A percentile compares a stretch with the other conserved stretches of the same genome.
These are phyloP conservation scores for Takashimella koratensis DNA, from an alignment of 1,284 basidiomycete genomes.

Conservation along the genomic window DNA sequence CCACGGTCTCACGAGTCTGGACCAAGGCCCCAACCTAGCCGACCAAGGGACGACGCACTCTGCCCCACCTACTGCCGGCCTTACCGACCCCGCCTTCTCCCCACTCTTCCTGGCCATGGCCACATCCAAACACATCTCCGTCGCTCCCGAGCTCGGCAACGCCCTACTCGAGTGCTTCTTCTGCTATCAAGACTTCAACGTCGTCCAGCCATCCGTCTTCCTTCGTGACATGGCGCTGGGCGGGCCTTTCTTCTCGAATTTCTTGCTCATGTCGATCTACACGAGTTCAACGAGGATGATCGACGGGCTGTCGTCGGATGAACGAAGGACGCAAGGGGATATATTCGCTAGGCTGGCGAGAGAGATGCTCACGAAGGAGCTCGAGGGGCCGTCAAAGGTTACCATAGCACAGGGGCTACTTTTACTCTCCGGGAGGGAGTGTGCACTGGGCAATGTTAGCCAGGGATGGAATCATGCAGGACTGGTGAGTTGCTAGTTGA, in stretches of 20 bases:
- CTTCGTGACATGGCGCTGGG: conserved; percentile 12
- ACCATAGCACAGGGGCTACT: conserved; percentile 6
- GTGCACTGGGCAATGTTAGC: conserved; percentile 7
- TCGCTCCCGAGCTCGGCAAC: conserved; percentile 13
- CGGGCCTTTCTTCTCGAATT: conserved; percentile 8
- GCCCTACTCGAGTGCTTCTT: conserved; percentile 7
- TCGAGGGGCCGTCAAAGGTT: conserved; percentile 9
- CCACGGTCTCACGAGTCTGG: conserved; percentile 5
- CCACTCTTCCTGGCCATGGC: conserved; percentile 13
- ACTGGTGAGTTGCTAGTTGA: background rate
- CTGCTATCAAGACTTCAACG: conserved; percentile 10
- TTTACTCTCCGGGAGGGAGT: conserved; percentile 7
- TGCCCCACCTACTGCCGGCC: background rate
- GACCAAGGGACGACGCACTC: background rate
- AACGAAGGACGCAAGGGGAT: conserved; percentile 5
- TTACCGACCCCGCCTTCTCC: conserved; percentile 7
- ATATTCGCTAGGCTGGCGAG: conserved; percentile 11
- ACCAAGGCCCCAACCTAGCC: background rate
- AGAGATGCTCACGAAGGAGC: conserved; percentile 8
- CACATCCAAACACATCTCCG: conserved; percentile 13
- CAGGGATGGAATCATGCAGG: conserved; percentile 13
- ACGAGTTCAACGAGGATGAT: conserved; percentile 9
- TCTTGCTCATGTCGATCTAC: conserved; percentile 13
- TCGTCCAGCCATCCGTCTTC: conserved; percentile 6
- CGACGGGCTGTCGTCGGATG: conserved; percentile 7